These are phyloP conservation scores for Boechera stricta DNA, from an alignment of 345 rosid genomes.

Conservation along the genomic window DNA sequence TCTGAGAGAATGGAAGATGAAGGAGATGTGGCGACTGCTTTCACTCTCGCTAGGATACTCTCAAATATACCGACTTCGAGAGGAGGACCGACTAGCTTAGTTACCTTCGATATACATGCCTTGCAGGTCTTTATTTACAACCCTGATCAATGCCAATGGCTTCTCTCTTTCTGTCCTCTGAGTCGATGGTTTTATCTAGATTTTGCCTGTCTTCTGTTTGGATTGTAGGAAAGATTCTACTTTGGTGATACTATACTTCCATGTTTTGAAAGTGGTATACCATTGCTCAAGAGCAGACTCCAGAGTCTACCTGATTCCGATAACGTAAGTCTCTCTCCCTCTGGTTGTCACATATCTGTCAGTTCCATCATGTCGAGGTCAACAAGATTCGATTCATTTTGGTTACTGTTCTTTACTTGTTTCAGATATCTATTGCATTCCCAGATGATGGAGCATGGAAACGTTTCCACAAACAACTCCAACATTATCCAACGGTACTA, in stretches of 20 bases:
- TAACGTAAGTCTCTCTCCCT: slow-evolving; percentile 54
- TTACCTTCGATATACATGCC: slow-evolving; percentile 97
- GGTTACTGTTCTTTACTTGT: slow-evolving; percentile 22
- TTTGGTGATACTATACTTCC: slow-evolving; percentile 93
- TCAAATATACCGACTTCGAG: slow-evolving; percentile 83
- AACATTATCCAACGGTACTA: slow-evolving; percentile 86
- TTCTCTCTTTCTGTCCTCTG: neutral
- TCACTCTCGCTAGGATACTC: slow-evolving; percentile 93
- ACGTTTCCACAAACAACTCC: slow-evolving; percentile 93
- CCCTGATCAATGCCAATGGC: neutral
- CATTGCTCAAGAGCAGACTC: slow-evolving; percentile 84
- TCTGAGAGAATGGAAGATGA: slow-evolving; percentile 99
- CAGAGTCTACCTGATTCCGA: slow-evolving; percentile 91
- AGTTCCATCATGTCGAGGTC: neutral
- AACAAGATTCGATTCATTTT: neutral
- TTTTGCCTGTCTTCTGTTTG: slow-evolving; percentile 17
- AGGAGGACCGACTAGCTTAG: slow-evolving; percentile 96
- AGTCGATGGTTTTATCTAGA: slow-evolving; percentile 12
- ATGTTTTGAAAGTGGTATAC: slow-evolving; percentile 95
- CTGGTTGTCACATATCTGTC: slow-evolving; percentile 28
- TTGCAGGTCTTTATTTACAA: slow-evolving; percentile 67
- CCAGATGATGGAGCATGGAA: slow-evolving; percentile 99
- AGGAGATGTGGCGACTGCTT: slow-evolving; percentile 96
- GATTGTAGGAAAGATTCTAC: slow-evolving; percentile 88
- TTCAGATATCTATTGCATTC: slow-evolving; percentile 95